These are phyloP conservation scores for Oryza meridionalis DNA, from an alignment of 176 grass and related monocot species.

Conservation along the genomic window DNA sequence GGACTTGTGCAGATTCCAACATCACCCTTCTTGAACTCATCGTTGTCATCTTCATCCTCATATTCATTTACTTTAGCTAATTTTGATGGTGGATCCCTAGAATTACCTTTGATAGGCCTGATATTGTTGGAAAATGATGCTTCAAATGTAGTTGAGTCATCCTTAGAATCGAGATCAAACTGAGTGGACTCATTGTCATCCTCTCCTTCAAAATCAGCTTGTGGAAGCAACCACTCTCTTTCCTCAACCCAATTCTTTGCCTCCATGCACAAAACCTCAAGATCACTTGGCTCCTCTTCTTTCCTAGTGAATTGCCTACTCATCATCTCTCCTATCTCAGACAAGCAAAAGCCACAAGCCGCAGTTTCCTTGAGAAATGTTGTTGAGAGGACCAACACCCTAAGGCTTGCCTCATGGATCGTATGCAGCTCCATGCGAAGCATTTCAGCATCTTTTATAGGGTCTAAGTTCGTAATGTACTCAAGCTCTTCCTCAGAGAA, in stretches of 20 bases:
- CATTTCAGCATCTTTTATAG: slow-evolving; percentile 56
- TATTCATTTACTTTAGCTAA: slow-evolving; percentile 50
- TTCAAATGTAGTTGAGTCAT: slow-evolving; percentile 45
- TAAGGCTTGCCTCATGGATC: slow-evolving; percentile 67
- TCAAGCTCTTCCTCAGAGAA: slow-evolving; percentile 72
- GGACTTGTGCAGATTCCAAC: neutral
- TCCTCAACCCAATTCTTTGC: slow-evolving; percentile 50
- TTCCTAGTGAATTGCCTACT: slow-evolving; percentile 57
- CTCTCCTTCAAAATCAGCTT: slow-evolving; percentile 34
- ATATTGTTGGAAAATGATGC: slow-evolving; percentile 35
- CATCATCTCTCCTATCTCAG: slow-evolving; percentile 78
- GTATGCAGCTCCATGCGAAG: slow-evolving; percentile 61
- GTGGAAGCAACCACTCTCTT: slow-evolving; percentile 42
- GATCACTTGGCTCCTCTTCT: slow-evolving; percentile 68
- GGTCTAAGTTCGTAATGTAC: slow-evolving; percentile 63
- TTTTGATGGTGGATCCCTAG: slow-evolving; percentile 50
- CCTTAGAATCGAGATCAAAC: slow-evolving; percentile 59
- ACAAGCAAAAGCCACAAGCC: slow-evolving; percentile 49
- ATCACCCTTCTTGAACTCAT: slow-evolving; percentile 25
- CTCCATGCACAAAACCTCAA: slow-evolving; percentile 62
- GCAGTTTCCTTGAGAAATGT: slow-evolving; percentile 71
- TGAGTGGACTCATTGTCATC: slow-evolving; percentile 27
- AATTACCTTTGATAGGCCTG: slow-evolving; percentile 18
- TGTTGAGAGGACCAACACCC: slow-evolving; percentile 63
- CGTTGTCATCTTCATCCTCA: slow-evolving; percentile 14